Conservation (phyloP, 768 basidiomycete species). For the Rhodosporidiobolus odoratus region DNA sequence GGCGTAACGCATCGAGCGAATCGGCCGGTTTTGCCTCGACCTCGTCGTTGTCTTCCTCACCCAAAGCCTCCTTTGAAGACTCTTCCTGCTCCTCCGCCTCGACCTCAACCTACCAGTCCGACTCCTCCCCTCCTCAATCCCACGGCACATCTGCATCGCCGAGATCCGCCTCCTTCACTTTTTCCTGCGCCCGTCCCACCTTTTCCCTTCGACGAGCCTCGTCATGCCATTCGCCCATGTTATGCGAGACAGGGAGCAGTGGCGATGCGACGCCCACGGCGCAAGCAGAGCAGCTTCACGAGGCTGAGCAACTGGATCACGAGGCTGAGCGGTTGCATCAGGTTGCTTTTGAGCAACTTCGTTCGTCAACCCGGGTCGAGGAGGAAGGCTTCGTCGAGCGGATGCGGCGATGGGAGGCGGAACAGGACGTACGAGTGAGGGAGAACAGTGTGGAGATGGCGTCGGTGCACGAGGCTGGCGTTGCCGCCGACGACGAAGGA, state of each 20-base stretch:
- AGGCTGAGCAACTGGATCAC: not conserved
- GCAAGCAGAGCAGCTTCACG: not conserved
- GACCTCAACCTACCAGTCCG: not conserved
- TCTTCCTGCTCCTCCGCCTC: slow-evolving; percentile 6
- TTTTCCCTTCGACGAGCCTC: not conserved
- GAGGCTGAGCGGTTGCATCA: slow-evolving; percentile 23
- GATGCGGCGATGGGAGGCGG: slow-evolving; percentile 27
- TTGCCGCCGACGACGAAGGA: not conserved
- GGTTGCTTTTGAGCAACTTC: slow-evolving; percentile 30
- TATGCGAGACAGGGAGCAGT: slow-evolving; percentile 1
- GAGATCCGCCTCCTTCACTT: not conserved
- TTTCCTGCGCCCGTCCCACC: slow-evolving; percentile 6
- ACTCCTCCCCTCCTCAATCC: not conserved
- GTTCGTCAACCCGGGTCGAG: slow-evolving; percentile 10
- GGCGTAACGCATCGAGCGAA: slow-evolving; percentile 2
- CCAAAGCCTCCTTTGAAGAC: slow-evolving; percentile 12
- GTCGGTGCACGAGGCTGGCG: not conserved
- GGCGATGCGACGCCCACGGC: too few relatives aligned
- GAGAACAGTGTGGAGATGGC: not conserved
- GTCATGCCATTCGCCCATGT: slow-evolving; percentile 6
- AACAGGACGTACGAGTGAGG: not conserved
- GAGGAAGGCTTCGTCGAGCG: slow-evolving; percentile 32
- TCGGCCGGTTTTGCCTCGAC: not conserved
- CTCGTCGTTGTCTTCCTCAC: slow-evolving; percentile 9
- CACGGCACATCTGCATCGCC: slow-evolving; percentile 15